Conservation (phyloP, 257 asterid genomes). For the Mitragyna speciosa region DNA sequence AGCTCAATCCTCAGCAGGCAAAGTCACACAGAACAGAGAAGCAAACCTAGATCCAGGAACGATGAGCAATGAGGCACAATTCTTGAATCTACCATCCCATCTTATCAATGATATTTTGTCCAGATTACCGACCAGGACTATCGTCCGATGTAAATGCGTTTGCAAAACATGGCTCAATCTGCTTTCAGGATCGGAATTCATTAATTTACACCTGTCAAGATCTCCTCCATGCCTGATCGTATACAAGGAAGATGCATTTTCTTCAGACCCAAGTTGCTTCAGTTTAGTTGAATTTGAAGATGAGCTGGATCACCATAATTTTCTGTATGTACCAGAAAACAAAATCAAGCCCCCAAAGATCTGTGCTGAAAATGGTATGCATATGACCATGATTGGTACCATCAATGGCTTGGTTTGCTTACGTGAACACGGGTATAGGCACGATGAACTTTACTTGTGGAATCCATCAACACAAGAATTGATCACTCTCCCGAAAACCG, state of each 20-base stretch:
- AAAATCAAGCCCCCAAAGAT: slow-evolving; percentile 3
- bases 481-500: slow-evolving; percentile 22
- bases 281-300: slow-evolving; percentile 24
- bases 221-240: slow-evolving; percentile 26
- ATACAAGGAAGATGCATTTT: neutral
- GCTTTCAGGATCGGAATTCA: no score
- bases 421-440: slow-evolving; percentile 1
- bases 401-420: no score
- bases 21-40: no score
- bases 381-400: slow-evolving; percentile 21
- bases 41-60: no score
- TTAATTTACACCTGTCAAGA: slow-evolving; percentile 17
- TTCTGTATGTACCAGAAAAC: neutral
- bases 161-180: no score
- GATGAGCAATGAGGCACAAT: no score
- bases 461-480: slow-evolving; percentile 42
- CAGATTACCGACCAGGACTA: no score
- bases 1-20: no score
- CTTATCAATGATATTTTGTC: no score
- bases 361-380: neutral
- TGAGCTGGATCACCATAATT: slow-evolving; percentile 18
- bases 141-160: no score
- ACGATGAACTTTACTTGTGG: slow-evolving; percentile 24
- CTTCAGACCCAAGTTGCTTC: neutral
- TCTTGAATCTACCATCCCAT: no score